phyloP scores from a whole-genome alignment of 352 stramenopile genomes.

The Phytophthora foliorum region DNA sequence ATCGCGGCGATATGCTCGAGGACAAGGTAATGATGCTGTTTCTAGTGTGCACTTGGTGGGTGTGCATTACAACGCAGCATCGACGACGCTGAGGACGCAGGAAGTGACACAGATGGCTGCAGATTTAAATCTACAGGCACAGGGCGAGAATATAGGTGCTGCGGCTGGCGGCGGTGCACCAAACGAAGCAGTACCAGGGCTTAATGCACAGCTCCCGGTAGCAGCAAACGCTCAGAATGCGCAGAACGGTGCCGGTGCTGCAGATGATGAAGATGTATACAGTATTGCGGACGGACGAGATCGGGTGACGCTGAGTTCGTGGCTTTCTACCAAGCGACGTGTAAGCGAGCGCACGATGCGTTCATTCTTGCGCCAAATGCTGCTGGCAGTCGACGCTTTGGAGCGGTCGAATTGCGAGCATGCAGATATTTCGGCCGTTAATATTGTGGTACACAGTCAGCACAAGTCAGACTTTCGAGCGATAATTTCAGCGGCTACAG shows the following conservation, averaged over 20 bases:
- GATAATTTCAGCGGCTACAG: background rate
- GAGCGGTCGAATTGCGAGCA: conserved; percentile 56
- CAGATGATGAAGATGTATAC: conserved; percentile 52
- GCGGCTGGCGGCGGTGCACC: background rate
- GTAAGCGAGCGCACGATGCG: conserved; percentile 53
- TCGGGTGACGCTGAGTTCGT: conserved; percentile 48
- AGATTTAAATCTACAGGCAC: conserved; percentile 20
- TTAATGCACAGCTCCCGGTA: conserved; percentile 5
- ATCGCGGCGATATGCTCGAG: background rate
- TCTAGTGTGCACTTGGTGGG: conserved; percentile 44
- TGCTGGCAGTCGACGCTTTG: conserved; percentile 67
- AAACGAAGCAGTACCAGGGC: conserved; percentile 6
- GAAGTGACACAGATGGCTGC: conserved; percentile 22
- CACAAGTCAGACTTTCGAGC: background rate
- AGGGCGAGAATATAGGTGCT: conserved; percentile 6
- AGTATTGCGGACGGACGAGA: conserved; percentile 49
- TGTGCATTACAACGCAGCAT: conserved; percentile 10
- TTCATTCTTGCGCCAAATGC: conserved; percentile 69
- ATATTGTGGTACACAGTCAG: conserved; percentile 57
- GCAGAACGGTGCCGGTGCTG: conserved; percentile 27
- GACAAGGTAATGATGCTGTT: conserved; percentile 9
- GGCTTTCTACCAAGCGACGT: conserved; percentile 42
- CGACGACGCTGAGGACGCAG: background rate
- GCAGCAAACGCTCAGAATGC: conserved; percentile 22
- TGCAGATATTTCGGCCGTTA: conserved; percentile 59